A percentile compares a stretch with the other conserved stretches of the same genome.
These are phyloP conservation scores for Cystoderma amianthinum DNA, from an alignment of 768 basidiomycete genomes.

Conservation along the genomic window DNA sequence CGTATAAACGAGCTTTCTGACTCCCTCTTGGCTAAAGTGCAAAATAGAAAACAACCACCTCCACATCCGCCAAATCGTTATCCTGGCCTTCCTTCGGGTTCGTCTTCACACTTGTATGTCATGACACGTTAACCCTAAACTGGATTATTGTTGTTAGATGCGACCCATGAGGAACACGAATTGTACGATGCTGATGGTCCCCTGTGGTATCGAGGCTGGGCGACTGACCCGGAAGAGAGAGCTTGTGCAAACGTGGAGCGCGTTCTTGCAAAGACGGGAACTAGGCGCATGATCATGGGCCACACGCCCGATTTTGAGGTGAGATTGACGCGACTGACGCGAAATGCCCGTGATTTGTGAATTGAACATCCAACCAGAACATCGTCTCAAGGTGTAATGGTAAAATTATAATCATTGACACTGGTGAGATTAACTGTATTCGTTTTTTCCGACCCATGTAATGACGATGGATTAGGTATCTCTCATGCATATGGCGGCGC, in stretches of 20 bases:
- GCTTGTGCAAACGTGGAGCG: slow-evolving; percentile 68
- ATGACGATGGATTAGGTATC: slow-evolving; percentile 49
- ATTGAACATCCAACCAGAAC: slow-evolving; percentile 29
- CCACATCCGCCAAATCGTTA: slow-evolving; percentile 81
- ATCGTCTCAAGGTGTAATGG: slow-evolving; percentile 85
- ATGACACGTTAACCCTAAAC: background rate
- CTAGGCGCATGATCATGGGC: slow-evolving; percentile 89
- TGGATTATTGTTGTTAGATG: slow-evolving; percentile 27
- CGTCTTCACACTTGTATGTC: background rate
- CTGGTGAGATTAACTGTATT: slow-evolving; percentile 39
- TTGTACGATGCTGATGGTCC: slow-evolving; percentile 79
- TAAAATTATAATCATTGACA: slow-evolving; percentile 95
- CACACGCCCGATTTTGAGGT: slow-evolving; percentile 90
- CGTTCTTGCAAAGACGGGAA: slow-evolving; percentile 71
- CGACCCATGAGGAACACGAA: slow-evolving; percentile 59
- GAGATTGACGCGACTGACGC: too few relatives aligned
- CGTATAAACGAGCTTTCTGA: slow-evolving; percentile 72
- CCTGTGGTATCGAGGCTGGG: slow-evolving; percentile 95
- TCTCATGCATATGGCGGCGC: slow-evolving; percentile 94
- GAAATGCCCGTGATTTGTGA: background rate
- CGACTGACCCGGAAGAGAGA: slow-evolving; percentile 59
- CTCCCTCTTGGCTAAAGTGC: slow-evolving; percentile 65
- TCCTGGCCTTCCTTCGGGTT: slow-evolving; percentile 55
- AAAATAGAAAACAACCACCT: slow-evolving; percentile 55
- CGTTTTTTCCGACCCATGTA: background rate